Evolutionary conservation across 768 basidiomycete species (phyloP).

Genomic region (Lactarius psammicola): DNA sequence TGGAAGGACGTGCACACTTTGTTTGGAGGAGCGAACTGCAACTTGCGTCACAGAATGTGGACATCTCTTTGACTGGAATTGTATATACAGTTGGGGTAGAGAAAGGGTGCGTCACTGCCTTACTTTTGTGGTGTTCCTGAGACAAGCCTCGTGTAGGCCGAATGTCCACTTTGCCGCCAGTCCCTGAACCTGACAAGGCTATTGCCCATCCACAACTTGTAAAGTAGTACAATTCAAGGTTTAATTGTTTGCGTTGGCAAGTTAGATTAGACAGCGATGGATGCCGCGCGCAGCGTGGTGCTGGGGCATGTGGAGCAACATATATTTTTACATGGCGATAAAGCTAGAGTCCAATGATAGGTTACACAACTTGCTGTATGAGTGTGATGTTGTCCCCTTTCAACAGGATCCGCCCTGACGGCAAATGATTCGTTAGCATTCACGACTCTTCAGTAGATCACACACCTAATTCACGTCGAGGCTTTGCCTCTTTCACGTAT

Average conservation of each 20-base stretch:
- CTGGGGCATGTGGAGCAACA: conserved; percentile 17
- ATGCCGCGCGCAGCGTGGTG: conserved; percentile 1
- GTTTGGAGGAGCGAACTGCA: conserved; percentile 79
- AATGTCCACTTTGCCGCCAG: conserved; percentile 87
- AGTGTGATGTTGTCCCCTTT: conserved; percentile 99
- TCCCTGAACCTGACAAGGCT: conserved; percentile 63
- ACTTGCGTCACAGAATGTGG: conserved; percentile 87
- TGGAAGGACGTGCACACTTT: conserved; percentile 74
- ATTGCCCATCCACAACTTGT: conserved; percentile 84
- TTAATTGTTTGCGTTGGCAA: not conserved
- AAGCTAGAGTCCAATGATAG: conserved; percentile 4
- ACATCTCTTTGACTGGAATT: conserved; percentile 88
- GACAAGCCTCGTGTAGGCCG: conserved; percentile 49
- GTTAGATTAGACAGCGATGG: conserved; percentile 13
- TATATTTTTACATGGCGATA: conserved; percentile 28
- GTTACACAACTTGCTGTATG: conserved; percentile 66
- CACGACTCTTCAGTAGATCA: conserved; percentile 18
- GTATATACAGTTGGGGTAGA: conserved; percentile 84
- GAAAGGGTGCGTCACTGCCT: conserved; percentile 60
- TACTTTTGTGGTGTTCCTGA: conserved; percentile 12
- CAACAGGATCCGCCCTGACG: conserved; percentile 86
- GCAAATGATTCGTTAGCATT: conserved; percentile 16
- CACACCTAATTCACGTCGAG: conserved; percentile 79
- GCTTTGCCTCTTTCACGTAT: conserved; percentile 85
- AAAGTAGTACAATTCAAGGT: conserved; percentile 31